A percentile compares a stretch with the other conserved stretches of the same genome.
Evolutionary conservation across 345 rosid species (phyloP).

Genomic region (Eutrema heterophyllum): DNA sequence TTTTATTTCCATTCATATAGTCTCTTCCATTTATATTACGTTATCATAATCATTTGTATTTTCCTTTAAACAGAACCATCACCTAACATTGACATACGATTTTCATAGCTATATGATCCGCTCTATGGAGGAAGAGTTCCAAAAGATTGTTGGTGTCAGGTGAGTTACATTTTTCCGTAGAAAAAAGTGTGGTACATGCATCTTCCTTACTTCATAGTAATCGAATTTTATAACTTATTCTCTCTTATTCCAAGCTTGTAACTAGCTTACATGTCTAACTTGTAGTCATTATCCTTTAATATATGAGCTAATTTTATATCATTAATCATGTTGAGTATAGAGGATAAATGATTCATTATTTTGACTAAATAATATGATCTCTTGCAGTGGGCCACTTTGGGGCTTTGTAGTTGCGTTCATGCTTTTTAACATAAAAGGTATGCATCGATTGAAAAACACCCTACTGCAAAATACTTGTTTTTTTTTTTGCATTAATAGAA

Average conservation of each 20-base stretch:
- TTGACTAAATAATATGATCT: neutral
- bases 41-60: neutral
- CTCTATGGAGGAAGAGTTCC: conserved; percentile 98
- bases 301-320: neutral
- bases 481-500: neutral
- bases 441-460: neutral
- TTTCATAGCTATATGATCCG: conserved; percentile 97
- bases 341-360: neutral
- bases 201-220: neutral
- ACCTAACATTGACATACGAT: conserved; percentile 62
- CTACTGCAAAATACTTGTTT: neutral
- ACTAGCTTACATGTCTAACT: neutral
- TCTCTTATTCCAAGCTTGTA: conserved; percentile 1
- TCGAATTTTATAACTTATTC: neutral
- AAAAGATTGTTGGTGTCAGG: conserved; percentile 94
- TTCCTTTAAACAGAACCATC: conserved; percentile 64
- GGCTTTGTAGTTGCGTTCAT: conserved; percentile 95
- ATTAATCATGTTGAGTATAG: neutral
- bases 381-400: conserved; percentile 87
- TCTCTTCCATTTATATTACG: neutral
- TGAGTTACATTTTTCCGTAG: conserved; percentile 17
- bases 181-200: neutral
- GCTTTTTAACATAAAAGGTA: conserved; percentile 92
- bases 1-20: neutral
- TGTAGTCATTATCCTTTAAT: neutral